Conservation (phyloP, 495 filamentous ascomycete species). For the Penicillium pulvis region DNA sequence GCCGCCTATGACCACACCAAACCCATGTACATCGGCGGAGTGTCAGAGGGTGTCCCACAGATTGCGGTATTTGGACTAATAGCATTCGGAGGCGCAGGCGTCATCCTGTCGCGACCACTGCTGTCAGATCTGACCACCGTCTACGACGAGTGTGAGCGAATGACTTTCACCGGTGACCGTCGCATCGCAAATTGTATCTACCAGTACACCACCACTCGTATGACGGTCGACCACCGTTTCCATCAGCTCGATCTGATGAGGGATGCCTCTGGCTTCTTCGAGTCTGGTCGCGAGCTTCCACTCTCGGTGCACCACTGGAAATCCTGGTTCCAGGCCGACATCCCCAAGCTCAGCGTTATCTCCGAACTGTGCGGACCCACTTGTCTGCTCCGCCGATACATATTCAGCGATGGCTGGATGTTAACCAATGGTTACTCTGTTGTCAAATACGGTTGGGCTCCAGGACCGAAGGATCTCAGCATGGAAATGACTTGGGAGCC, state of each 20-base stretch:
- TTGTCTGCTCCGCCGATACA: constrained; percentile 59
- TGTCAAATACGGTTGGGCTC: constrained; percentile 48
- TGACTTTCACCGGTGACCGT: constrained; percentile 47
- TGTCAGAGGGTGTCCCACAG: constrained; percentile 57
- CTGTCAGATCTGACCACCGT: constrained; percentile 38
- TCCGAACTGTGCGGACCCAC: constrained; percentile 56
- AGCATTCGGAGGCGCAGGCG: constrained; percentile 62
- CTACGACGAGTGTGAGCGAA: constrained; percentile 39
- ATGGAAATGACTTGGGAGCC: constrained; percentile 53
- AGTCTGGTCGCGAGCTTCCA: constrained; percentile 48
- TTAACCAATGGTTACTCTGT: constrained; percentile 60
- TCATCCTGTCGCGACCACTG: constrained; percentile 58
- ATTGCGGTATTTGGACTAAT: constrained; percentile 52
- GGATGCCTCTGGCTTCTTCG: constrained; percentile 58
- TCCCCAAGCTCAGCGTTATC: constrained; percentile 51
- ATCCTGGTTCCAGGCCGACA: constrained; percentile 54
- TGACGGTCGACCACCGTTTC: constrained; percentile 55
- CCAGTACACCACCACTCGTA: constrained; percentile 46
- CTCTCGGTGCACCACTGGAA: constrained; percentile 64
- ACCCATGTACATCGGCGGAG: constrained; percentile 55
- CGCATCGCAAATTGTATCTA: constrained; percentile 56
- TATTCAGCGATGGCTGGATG: constrained; percentile 57
- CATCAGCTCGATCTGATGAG: constrained; percentile 55
- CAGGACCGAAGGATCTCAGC: constrained; percentile 31
- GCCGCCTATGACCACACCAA: constrained; percentile 46